Percentiles rank a stretch among this genome's conserved stretches.
Conservation (phyloP, 148 eudicot genomes). For the Vaccinium corymbosum region DNA sequence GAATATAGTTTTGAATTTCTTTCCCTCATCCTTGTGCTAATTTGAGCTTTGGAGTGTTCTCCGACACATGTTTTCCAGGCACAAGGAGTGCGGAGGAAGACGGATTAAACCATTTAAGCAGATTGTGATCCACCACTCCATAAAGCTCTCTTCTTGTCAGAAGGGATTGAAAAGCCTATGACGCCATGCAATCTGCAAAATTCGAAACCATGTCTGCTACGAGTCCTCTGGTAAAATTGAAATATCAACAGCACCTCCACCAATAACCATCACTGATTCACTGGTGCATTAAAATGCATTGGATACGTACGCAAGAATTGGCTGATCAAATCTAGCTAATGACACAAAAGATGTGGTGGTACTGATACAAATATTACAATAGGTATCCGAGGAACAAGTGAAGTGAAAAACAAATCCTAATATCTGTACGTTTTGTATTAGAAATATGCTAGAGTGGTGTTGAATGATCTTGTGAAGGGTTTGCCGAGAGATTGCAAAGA, state of each 20-base stretch:
- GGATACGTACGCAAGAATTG: not conserved
- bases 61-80: no score
- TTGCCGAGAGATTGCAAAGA: not conserved
- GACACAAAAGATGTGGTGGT: not conserved
- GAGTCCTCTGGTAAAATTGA: not conserved
- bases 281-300: not conserved
- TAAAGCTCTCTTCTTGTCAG: not conserved
- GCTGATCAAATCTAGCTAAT: not conserved
- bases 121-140: no score
- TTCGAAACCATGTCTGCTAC: not conserved
- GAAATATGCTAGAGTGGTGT: not conserved
- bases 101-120: no score
- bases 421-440: not conserved
- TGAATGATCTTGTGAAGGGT: not conserved
- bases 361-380: not conserved
- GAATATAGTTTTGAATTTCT: no score
- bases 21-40: no score
- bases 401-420: not conserved
- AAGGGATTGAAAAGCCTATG: not conserved
- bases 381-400: not conserved
- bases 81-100: no score
- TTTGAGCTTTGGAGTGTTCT: no score
- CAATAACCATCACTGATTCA: not conserved
- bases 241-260: not conserved
- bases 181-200: constrained; percentile 10